Evolutionary conservation across 2,329 filamentous ascomycete genomes (phyloP), one percentile per base, ranked within the genome.

Genomic region (Cladosporium sp.): DNA sequence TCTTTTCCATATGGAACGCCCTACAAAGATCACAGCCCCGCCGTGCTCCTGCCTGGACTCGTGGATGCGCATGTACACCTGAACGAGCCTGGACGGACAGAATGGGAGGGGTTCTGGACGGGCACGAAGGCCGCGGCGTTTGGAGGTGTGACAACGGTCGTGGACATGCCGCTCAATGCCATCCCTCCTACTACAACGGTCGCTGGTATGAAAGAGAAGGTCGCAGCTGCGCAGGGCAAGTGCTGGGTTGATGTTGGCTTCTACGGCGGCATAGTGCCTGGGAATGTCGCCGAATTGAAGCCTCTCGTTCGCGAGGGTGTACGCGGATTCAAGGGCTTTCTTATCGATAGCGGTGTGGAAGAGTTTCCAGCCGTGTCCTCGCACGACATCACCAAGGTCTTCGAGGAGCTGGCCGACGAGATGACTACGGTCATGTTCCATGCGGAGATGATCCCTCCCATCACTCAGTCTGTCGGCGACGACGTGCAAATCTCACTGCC

Each of bases 391-490:
- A 76, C 81, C 1, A 79, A 87, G 35, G 91, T 88, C 43, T 92
- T 98, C 81, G 75, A 77, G 33, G 87, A 86, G 43, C 80, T 98
- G 56, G 87, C 87, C 55, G 84, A 89, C 62, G 80, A 85, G 52
- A 80, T 89, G n/a, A 97, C 93, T 2, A 95, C 90, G 0, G 83
- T 97, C 63, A 97, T 98, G 92, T 98, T 98, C 75, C 93, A 98
- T 67, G 93, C 93, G 52, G 93, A 98, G 72, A 97, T 96, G 91
- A 85, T 95, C 9, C 90, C 92, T 18, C 88, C 89, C 16, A 87
- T 92, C 60, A 73, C 87, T 46, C 81, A 82, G 59, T 90, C 88
- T 0, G 86, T 91, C 2, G 51, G 51, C 31, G 51, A 53, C 18
- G 83, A 83, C 19, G 84, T 90, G 4, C 85, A 88, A 64, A 71